These are phyloP conservation scores for Stagonosporopsis chrysanthemi DNA, from an alignment of 2,329 filamentous ascomycete species.

Conservation along the genomic window DNA sequence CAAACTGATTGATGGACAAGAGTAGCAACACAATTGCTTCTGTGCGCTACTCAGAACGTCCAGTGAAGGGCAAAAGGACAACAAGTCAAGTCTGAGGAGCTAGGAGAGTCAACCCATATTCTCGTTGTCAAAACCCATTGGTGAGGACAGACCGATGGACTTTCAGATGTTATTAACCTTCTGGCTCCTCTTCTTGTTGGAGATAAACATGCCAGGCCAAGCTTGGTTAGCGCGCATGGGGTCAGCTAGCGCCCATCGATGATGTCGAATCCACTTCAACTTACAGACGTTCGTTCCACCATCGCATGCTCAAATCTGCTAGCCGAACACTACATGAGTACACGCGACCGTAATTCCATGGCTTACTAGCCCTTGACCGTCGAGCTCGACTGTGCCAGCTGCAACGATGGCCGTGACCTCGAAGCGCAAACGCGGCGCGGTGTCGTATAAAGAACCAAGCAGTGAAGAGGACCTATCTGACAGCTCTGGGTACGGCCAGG, in stretches of 20 bases:
- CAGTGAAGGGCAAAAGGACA: too few relatives aligned
- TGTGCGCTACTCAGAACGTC: too few relatives aligned
- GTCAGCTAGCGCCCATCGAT: constrained; percentile 3
- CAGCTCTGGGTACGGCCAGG: constrained; percentile 25
- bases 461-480: constrained; percentile 42
- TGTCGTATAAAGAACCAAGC: constrained; percentile 49
- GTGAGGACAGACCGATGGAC: too few relatives aligned
- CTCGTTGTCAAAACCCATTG: not conserved
- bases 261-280: constrained; percentile 13
- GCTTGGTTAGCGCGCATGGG: not conserved
- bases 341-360: constrained; percentile 7
- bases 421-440: constrained; percentile 46
- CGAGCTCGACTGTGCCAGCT: constrained; percentile 1
- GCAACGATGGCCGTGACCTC: constrained; percentile 37
- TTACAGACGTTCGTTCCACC: not conserved
- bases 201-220: not conserved
- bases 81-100: not conserved
- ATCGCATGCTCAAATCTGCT: not conserved
- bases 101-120: not conserved
- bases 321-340: not conserved
- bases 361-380: constrained; percentile 6
- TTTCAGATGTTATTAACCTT: too few relatives aligned
- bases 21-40: too few relatives aligned
- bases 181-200: too few relatives aligned
- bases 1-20: not conserved